These are phyloP conservation scores for Mrakia hoshinonis DNA, from an alignment of 768 basidiomycete species.

Conservation along the genomic window DNA sequence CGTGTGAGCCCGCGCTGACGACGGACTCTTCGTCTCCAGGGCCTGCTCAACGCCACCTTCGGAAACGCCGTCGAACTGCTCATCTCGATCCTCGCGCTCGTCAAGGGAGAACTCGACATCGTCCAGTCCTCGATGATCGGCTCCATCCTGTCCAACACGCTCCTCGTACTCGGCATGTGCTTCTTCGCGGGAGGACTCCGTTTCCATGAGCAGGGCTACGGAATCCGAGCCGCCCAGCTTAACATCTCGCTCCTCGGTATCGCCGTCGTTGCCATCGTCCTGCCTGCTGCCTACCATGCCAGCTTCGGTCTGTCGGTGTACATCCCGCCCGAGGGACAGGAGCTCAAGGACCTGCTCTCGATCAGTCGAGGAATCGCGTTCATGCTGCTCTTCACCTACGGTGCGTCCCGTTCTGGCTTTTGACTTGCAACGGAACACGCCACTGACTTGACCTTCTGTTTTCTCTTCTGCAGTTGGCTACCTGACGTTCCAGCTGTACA, in stretches of 20 bases:
- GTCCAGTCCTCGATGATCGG: slow-evolving; percentile 29
- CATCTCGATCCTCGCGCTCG: slow-evolving; percentile 27
- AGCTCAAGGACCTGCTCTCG: slow-evolving; percentile 9
- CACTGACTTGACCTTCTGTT: neutral
- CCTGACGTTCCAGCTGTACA: slow-evolving; percentile 27
- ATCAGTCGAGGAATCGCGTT: slow-evolving; percentile 25
- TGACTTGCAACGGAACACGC: neutral
- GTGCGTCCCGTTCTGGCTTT: neutral
- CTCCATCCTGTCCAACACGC: slow-evolving; percentile 26
- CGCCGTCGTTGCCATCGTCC: slow-evolving; percentile 19
- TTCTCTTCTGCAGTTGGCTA: neutral
- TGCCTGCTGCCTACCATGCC: slow-evolving; percentile 16
- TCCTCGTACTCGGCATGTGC: slow-evolving; percentile 29
- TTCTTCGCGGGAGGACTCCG: slow-evolving; percentile 27
- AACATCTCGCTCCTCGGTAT: slow-evolving; percentile 29
- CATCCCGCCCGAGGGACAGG: slow-evolving; percentile 2
- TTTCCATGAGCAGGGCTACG: slow-evolving; percentile 30
- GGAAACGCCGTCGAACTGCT: slow-evolving; percentile 28
- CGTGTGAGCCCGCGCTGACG: neutral
- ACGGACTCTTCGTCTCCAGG: neutral
- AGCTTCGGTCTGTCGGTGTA: neutral
- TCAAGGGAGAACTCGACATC: slow-evolving; percentile 27
- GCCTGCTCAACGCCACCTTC: slow-evolving; percentile 28
- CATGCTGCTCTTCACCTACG: slow-evolving; percentile 24
- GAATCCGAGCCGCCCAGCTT: slow-evolving; percentile 27